Conservation (phyloP, 495 filamentous ascomycete genomes). For the Venustampulla echinocandica region DNA sequence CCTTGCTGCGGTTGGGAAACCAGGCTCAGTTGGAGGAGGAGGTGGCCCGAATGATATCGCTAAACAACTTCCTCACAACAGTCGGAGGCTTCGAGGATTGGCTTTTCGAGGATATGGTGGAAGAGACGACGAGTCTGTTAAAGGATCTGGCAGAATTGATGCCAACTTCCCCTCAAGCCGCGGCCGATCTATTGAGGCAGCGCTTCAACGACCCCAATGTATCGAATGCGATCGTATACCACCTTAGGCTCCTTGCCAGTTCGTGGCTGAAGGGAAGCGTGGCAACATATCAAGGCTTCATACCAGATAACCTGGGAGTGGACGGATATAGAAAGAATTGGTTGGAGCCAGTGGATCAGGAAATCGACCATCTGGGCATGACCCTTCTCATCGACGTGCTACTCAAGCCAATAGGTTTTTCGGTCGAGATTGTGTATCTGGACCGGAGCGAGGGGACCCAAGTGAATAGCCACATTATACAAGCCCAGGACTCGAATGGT, state of each 20-base stretch:
- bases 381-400: slow-evolving; percentile 69
- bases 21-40: slow-evolving; percentile 57
- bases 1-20: slow-evolving; percentile 59
- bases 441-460: slow-evolving; percentile 75
- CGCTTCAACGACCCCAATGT: slow-evolving; percentile 63
- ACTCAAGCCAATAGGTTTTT: slow-evolving; percentile 68
- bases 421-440: slow-evolving; percentile 82
- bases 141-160: slow-evolving; percentile 43
- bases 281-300: slow-evolving; percentile 60
- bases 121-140: slow-evolving; percentile 62
- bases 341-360: slow-evolving; percentile 66
- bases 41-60: slow-evolving; percentile 55
- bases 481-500: slow-evolving; percentile 43
- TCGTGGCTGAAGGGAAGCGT: slow-evolving; percentile 75
- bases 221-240: slow-evolving; percentile 64
- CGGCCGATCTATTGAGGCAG: slow-evolving; percentile 51
- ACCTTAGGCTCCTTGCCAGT: slow-evolving; percentile 67
- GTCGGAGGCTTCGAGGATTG: slow-evolving; percentile 56
- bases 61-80: slow-evolving; percentile 58
- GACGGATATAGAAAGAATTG: slow-evolving; percentile 59
- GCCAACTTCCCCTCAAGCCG: slow-evolving; percentile 43
- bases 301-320: slow-evolving; percentile 45
- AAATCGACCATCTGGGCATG: slow-evolving; percentile 86
- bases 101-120: slow-evolving; percentile 76
- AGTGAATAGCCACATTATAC: slow-evolving; percentile 70